Percentiles rank a stretch among this genome's conserved stretches.
Conservation (phyloP, 1,284 basidiomycete species). For the Rhodotorula glutinis region DNA sequence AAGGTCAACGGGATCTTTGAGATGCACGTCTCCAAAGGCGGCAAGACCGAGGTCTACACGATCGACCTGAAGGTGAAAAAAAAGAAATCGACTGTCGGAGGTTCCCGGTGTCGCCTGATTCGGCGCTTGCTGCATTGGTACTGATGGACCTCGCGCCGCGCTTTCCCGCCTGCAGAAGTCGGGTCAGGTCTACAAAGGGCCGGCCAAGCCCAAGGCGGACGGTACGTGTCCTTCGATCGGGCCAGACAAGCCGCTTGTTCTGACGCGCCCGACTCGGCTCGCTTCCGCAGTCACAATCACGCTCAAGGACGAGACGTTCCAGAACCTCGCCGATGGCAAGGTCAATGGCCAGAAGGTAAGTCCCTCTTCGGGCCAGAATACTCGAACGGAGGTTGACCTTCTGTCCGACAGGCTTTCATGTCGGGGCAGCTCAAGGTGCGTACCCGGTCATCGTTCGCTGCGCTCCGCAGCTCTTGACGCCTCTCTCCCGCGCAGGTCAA, state of each 20-base stretch:
- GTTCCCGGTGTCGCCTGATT: no score
- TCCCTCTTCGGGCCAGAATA: background rate
- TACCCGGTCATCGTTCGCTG: conserved; percentile 42
- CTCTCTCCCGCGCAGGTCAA: conserved; percentile 18
- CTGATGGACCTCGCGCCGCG: no score
- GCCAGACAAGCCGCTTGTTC: background rate
- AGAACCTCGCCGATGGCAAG: conserved; percentile 59
- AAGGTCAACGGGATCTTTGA: conserved; percentile 45
- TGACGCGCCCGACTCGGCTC: no score
- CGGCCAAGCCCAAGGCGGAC: conserved; percentile 56
- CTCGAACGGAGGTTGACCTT: background rate
- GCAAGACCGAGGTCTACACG: conserved; percentile 35
- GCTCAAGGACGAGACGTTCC: conserved; percentile 53
- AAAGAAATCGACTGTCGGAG: no score
- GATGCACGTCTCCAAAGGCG: conserved; percentile 50
- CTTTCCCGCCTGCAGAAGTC: no score
- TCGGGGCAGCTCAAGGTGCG: conserved; percentile 47
- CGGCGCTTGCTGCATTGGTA: no score
- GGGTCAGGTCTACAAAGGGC: conserved; percentile 74
- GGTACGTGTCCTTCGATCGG: conserved; percentile 21
- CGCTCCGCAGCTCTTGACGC: conserved; percentile 30
- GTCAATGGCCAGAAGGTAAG: conserved; percentile 72
- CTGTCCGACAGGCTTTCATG: conserved; percentile 29
- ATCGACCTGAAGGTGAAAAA: conserved; percentile 95
- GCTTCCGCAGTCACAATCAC: conserved; percentile 61